Evolutionary conservation across 306 rosid genomes (phyloP).

Genomic region (Cotoneaster glaucophyllus): DNA sequence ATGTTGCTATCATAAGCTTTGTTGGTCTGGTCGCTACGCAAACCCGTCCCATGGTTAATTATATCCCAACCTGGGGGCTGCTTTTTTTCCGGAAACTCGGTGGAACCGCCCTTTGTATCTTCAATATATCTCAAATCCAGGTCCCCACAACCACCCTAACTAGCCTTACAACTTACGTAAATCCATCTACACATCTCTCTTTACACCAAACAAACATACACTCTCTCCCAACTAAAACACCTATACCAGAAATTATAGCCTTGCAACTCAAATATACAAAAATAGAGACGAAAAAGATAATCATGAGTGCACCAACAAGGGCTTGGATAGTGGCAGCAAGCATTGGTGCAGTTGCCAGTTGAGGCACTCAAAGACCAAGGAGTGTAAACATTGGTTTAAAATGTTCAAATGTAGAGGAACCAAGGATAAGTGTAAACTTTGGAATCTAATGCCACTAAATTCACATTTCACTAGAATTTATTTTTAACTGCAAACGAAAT

Average conservation of each 20-base stretch:
- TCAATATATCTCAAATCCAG: neutral
- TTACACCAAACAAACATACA: neutral
- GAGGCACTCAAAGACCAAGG: too few species aligned
- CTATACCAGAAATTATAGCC: neutral
- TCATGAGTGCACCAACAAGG: too few species aligned
- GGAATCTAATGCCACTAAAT: neutral
- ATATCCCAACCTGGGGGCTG: neutral
- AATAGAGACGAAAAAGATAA: too few species aligned
- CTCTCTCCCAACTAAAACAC: too few species aligned
- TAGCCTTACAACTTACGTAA: neutral
- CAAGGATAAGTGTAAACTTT: neutral
- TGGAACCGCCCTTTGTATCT: neutral
- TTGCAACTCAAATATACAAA: neutral
- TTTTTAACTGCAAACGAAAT: neutral
- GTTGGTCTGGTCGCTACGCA: neutral
- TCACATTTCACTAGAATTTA: neutral
- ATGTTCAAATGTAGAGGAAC: neutral
- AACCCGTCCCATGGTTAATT: neutral
- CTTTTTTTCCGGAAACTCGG: neutral
- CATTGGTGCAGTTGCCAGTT: too few species aligned
- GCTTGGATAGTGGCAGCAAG: too few species aligned
- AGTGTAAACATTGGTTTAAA: neutral
- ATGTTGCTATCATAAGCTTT: neutral
- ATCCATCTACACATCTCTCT: neutral
- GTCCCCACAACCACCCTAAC: neutral